phyloP scores from a whole-genome alignment of 83 land plant genomes.

The Diphasiastrum complanatum region DNA sequence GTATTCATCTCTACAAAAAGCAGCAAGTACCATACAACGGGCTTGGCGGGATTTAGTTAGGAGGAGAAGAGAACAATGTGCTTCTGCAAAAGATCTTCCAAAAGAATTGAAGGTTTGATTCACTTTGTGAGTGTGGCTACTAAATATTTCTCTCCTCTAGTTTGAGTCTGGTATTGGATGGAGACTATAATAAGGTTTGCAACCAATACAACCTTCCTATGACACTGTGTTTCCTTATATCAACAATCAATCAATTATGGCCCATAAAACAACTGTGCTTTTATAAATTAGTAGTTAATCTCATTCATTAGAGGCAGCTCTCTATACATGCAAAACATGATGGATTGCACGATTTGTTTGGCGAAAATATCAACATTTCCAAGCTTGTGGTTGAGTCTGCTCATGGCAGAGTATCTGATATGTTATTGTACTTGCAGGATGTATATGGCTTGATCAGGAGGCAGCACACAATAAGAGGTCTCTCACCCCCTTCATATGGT shows the following conservation, averaged over 20 bases:
- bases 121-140: too few relatives aligned
- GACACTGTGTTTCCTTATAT: background rate
- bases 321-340: too few relatives aligned
- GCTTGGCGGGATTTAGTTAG: slow-evolving; percentile 2
- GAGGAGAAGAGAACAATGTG: background rate
- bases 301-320: background rate
- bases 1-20: slow-evolving; percentile 6
- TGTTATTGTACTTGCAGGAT: slow-evolving; percentile 9
- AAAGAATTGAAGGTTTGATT: slow-evolving; percentile 14
- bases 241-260: background rate
- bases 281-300: background rate
- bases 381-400: too few relatives aligned
- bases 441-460: slow-evolving; percentile 10
- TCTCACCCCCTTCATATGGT: slow-evolving; percentile 21
- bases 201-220: background rate
- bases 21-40: slow-evolving; percentile 18
- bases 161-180: too few relatives aligned
- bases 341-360: too few relatives aligned
- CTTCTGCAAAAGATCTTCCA: slow-evolving; percentile 4
- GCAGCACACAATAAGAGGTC: slow-evolving; percentile 8
- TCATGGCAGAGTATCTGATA: too few relatives aligned
- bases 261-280: slow-evolving; percentile 1
- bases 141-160: too few relatives aligned
- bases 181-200: background rate
- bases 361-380: too few relatives aligned